Evolutionary conservation across 768 basidiomycete genomes (phyloP), one percentile per base, ranked within the genome.

Genomic region (Chalciporus piperatus): DNA sequence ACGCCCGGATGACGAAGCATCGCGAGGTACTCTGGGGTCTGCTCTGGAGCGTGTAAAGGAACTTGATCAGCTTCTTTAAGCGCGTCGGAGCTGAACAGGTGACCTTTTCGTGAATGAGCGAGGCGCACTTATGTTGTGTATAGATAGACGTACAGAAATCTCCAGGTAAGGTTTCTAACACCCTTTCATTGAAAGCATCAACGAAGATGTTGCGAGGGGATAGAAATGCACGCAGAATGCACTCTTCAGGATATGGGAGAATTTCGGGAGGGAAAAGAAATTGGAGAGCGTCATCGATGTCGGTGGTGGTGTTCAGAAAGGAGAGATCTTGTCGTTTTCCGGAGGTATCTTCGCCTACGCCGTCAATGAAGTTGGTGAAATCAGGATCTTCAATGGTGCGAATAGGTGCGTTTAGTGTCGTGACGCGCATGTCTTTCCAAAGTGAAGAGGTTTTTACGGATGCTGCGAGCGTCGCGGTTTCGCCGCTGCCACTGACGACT

Each of bases 391-490:
- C 60, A 2, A 71, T 69, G 49, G 70, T 74, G 5, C 71, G 69
- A 19, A 75, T 70, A 0, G 72, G 72, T 16, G 55, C 50, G 0
- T 57, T 65, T 1, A 76, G 65, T n/a, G n/a, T n/a, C 0, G 52
- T 52, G 17, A 71, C 56, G 0, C 46, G 33, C 48, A 77, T 72
- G 1, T 44, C 19, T 4, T 40, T 23, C 74, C 74, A 74, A 3
- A 74, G 56, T 0, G 52, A 57, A 5, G 72, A 72, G 0, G 63
- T 63, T 27, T 69, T 65, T 46, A 76, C 69, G 5, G 70, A 76
- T 1, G 74, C 71, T 38, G 65, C 54, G 1, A 74, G 49, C 9
- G 72, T 56, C 23, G 72, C 58, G 0, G 49, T 30, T 13, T 62
- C 59, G 0, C 66, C 62, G 1, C 70, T 73, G 2, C 64, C 22